A percentile compares a stretch with the other conserved stretches of the same genome.
Evolutionary conservation across 1,284 basidiomycete genomes (phyloP).

Genomic region (Fistulinella staudtii): DNA sequence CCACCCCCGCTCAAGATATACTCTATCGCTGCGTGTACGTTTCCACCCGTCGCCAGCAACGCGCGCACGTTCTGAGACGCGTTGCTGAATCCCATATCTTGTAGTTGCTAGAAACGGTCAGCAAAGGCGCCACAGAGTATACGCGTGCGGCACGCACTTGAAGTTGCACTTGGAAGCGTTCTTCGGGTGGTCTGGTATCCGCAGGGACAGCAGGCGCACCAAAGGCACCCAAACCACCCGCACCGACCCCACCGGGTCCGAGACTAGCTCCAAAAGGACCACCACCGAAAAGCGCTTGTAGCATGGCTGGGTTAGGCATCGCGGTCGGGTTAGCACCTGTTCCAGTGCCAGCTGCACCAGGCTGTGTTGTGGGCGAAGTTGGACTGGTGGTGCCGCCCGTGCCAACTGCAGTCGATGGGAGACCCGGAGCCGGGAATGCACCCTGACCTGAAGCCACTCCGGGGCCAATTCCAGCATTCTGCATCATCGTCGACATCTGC

Average conservation of each 20-base stretch:
- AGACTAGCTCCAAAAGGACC: constrained; percentile 5
- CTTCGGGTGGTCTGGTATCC: constrained; percentile 77
- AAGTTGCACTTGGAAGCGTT: constrained; percentile 84
- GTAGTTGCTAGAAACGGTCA: constrained; percentile 60
- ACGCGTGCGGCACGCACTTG: constrained; percentile 43
- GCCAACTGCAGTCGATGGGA: constrained; percentile 30
- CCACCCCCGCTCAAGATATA: constrained; percentile 83
- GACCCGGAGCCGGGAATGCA: constrained; percentile 59
- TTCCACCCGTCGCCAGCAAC: constrained; percentile 81
- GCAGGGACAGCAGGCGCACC: constrained; percentile 44
- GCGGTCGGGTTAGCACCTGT: constrained; percentile 11
- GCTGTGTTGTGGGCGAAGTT: constrained; percentile 12
- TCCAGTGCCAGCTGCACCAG: constrained; percentile 17
- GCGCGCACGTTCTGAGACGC: constrained; percentile 88
- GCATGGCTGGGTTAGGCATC: constrained; percentile 39
- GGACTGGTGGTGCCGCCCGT: constrained; percentile 29
- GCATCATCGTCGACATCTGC: constrained; percentile 68
- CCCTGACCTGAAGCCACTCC: constrained; percentile 18
- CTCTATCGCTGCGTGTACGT: constrained; percentile 87
- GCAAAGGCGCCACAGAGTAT: not conserved
- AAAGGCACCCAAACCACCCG: constrained; percentile 10
- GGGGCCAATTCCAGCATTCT: constrained; percentile 33
- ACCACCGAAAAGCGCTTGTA: constrained; percentile 40
- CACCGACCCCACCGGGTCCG: constrained; percentile 24
- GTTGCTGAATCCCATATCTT: constrained; percentile 85